Evolutionary conservation across 805 yeast species (phyloP), one percentile per base, ranked within the genome.

Genomic region (Wickerhamomyces mucosus): DNA sequence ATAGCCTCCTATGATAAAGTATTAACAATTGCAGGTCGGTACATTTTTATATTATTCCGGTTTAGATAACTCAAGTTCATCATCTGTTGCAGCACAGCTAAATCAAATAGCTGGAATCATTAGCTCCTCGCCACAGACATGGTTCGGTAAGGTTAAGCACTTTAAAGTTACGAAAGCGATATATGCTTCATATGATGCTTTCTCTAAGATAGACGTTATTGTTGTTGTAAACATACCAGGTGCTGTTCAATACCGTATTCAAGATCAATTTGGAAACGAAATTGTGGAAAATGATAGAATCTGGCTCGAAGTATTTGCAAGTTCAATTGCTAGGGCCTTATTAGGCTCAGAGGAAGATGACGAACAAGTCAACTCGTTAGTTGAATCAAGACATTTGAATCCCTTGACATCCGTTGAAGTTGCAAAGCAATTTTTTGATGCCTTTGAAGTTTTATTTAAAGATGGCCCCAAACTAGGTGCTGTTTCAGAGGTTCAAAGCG

Each of bases 151-250:
- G 48, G 67, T 65, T 40, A 80, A 72, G 46, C 66, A 67, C 37
- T 81, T 75, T 69, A 75, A 72, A 43, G 83, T 82, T 9, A 71
- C 75, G n/a, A 72, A 77, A 47, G 74, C 82, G 28, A 71, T 80
- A 0, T 78, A 76, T 47, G 76, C 83, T 29, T 58, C 77, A 13
- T 84, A 77, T 58, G 86, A 92, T 53, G 69, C 80, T 15, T 85
- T 92, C 49, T 31, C 42, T n/a, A 58, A 63, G 46, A 67, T 72
- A 27, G 94, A 82, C 51, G 72, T 78, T 53, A 63, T 82, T 27
- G 84, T 82, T 17, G 68, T 74, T 2, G 84, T 78, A 20, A 79
- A 73, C 38, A 69, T 81, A 28, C 92, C 94, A 2, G 94, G 94
- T 15, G 67, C 72, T 33, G 78, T 79, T 18, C 75, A 71, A 34